These are phyloP conservation scores for Alternaria ventricosa DNA, from an alignment of 2,329 filamentous ascomycete genomes.

Conservation along the genomic window DNA sequence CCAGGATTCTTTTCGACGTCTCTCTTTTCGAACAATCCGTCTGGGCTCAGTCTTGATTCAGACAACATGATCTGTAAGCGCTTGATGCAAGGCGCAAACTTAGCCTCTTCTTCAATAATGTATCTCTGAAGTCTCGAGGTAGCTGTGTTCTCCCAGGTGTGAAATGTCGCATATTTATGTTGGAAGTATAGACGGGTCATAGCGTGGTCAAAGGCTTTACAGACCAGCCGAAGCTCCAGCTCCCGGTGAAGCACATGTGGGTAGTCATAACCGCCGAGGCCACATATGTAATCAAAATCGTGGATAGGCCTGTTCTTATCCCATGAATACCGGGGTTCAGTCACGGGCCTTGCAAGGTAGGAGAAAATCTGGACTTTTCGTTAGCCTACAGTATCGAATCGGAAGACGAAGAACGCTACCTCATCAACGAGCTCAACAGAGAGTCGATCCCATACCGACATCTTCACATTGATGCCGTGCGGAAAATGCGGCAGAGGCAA, in stretches of 20 bases:
- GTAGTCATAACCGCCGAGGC: not conserved
- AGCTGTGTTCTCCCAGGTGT: not conserved
- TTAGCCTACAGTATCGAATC: not conserved
- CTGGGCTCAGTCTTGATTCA: not conserved
- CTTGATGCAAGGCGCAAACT: not conserved
- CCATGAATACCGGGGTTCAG: not conserved
- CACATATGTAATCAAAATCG: not conserved
- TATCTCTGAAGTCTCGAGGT: not conserved
- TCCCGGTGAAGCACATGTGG: not conserved
- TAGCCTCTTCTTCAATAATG: not conserved
- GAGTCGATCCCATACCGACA: not conserved
- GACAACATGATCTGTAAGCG: not conserved
- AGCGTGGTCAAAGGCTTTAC: not conserved
- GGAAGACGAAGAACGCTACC: not conserved
- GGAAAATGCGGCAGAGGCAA: not conserved
- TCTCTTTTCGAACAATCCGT: not conserved
- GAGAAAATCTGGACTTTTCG: not conserved
- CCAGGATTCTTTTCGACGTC: not conserved
- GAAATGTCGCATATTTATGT: not conserved
- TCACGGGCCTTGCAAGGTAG: not conserved
- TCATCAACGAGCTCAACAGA: not conserved
- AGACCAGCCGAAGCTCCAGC: not conserved
- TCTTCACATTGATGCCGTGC: not conserved
- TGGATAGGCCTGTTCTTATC: not conserved
- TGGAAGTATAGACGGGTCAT: not conserved